Evolutionary conservation across 176 grass and related monocot species (phyloP), one percentile per base, ranked within the genome.

Genomic region (Aegilops bicornis): DNA sequence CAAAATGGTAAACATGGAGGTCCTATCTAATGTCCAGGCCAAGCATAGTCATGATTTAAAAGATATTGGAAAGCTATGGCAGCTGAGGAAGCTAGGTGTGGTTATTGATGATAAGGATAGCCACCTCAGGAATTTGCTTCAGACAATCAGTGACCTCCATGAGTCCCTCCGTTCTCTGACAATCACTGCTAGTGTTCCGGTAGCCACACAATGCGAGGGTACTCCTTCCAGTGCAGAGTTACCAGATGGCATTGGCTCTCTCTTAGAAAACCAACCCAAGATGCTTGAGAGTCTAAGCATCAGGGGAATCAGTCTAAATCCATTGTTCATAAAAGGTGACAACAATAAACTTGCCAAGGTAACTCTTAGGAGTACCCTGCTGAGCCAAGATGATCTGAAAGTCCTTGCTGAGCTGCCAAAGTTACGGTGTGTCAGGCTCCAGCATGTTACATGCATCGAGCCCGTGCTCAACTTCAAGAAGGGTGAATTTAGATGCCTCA

Each of bases 81-180:
- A 76, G 6, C 29, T 87, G 1, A 81, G 78, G 13, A 87, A 87
- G 69, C 85, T 87, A 1, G 58, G 85, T 29, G 40, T 75, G 68
- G 85, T 87, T 30, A 81, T 81, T 2, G 5, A 73, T 1, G 39
- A 75, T 23, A 81, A 29, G 9, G 16, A 75, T 0, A n/a, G 3
- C 15, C 20, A 65, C 3, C 39, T 75, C 40, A 1, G 0, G 9
- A 3, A 24, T 37, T 76, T 87, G 59, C 40, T 87, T 30, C 0
- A 1, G 15, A 15, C 15, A 9, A 87, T 83, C 40, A 64, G 39
- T 19, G 56, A 80, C 27, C 1, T 81, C 0, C 3, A 73, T 69
- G 24, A 80, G 7, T 33, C 1, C 65, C 30, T 84, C 23, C 5
- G 0, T 11, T 71, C 62, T 79, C 74, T 75, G 6, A 58, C 60